Evolutionary conservation across 148 eudicot genomes (phyloP).

Genomic region (Vaccinium myrtillus): DNA sequence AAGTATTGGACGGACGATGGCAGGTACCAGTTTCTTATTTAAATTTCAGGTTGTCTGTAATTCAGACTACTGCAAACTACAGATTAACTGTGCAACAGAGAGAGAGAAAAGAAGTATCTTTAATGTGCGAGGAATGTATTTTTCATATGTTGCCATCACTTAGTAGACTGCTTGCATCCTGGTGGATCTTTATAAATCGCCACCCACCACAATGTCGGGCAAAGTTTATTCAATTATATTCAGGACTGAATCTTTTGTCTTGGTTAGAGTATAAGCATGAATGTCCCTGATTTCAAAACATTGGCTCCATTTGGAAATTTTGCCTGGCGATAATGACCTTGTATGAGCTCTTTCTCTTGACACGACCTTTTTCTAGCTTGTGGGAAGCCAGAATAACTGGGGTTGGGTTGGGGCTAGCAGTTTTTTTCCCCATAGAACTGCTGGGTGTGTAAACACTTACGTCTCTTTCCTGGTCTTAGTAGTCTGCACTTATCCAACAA

Average conservation of each 20-base stretch:
- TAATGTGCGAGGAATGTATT: background rate
- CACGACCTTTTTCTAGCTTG: background rate
- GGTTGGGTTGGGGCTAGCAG: background rate
- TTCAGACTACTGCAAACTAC: background rate
- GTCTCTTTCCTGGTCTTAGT: slow-evolving; percentile 6
- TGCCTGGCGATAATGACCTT: background rate
- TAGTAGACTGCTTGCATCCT: background rate
- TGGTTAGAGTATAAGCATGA: background rate
- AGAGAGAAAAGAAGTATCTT: background rate
- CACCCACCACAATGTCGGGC: background rate
- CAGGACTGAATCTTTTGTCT: background rate
- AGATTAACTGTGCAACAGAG: background rate
- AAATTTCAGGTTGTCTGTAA: background rate
- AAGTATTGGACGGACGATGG: slow-evolving; percentile 73
- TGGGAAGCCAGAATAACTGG: background rate
- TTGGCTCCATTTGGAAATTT: background rate
- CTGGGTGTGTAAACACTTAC: background rate
- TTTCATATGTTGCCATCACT: background rate
- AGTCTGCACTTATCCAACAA: slow-evolving; percentile 1
- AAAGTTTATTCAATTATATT: background rate
- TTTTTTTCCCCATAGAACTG: background rate
- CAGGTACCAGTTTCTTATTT: slow-evolving; percentile 47
- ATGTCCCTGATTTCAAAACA: background rate
- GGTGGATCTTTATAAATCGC: background rate
- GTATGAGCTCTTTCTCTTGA: background rate